These are phyloP conservation scores for Sclerotinia spermophila DNA, from an alignment of 2,329 filamentous ascomycete genomes.

Conservation along the genomic window DNA sequence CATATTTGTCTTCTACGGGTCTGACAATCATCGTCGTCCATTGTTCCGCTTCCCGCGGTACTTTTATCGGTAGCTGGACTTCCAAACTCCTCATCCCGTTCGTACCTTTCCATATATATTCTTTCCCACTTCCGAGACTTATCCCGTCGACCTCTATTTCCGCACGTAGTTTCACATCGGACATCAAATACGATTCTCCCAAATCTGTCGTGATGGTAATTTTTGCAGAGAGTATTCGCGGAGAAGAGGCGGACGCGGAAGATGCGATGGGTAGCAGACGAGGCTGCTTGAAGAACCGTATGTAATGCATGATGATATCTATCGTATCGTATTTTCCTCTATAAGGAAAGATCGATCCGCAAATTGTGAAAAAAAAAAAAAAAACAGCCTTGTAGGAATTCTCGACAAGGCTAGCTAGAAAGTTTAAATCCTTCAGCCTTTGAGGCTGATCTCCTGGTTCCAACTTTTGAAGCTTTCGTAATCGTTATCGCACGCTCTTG, in stretches of 20 bases:
- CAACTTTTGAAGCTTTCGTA: neutral
- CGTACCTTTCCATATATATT: conserved; percentile 30
- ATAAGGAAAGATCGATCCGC: neutral
- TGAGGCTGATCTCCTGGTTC: conserved; percentile 3
- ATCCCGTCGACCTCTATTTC: conserved; percentile 22
- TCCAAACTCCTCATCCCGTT: conserved; percentile 31
- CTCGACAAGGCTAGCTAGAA: neutral
- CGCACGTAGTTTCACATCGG: conserved; percentile 27
- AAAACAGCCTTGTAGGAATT: neutral
- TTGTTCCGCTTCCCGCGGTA: neutral
- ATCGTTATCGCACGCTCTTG: conserved; percentile 2
- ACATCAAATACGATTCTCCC: conserved; percentile 42
- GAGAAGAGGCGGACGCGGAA: neutral
- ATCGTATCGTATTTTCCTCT: neutral
- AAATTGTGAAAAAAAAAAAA: neutral
- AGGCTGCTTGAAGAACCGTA: conserved; percentile 66
- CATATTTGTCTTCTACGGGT: conserved; percentile 18
- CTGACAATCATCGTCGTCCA: conserved; percentile 26
- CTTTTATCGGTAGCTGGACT: conserved; percentile 21
- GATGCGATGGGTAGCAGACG: conserved; percentile 39
- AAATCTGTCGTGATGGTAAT: conserved; percentile 67
- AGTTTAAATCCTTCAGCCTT: neutral
- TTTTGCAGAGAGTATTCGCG: conserved; percentile 41
- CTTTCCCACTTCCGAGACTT: conserved; percentile 11
- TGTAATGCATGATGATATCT: conserved; percentile 58